These are phyloP conservation scores for Ailanthus altissimus DNA, from an alignment of 345 rosid genomes.

Conservation along the genomic window DNA sequence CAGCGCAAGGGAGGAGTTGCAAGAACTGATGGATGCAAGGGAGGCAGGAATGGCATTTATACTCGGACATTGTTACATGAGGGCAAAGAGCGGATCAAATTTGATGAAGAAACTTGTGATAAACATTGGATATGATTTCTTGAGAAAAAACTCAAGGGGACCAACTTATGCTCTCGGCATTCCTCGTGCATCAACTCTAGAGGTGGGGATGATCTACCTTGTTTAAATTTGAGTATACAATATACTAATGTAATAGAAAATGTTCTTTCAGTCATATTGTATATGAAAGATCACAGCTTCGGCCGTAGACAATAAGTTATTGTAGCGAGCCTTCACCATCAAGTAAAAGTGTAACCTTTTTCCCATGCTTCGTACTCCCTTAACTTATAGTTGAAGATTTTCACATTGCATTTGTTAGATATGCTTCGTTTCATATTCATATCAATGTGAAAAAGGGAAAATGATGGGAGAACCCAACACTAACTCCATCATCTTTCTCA, in stretches of 20 bases:
- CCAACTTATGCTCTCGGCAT: conserved; percentile 62
- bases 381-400: background rate
- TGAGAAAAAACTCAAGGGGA: conserved; percentile 87
- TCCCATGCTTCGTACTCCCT: background rate
- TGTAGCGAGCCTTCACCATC: background rate
- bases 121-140: conserved; percentile 81
- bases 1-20: conserved; percentile 60
- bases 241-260: conserved; percentile 3
- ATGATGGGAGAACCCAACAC: too few species aligned
- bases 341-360: background rate
- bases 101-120: conserved; percentile 75
- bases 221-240: conserved; percentile 44
- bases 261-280: conserved; percentile 18
- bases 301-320: background rate
- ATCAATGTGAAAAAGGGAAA: background rate
- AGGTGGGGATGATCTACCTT: conserved; percentile 90
- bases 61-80: conserved; percentile 82
- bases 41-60: conserved; percentile 94
- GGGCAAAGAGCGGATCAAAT: conserved; percentile 88
- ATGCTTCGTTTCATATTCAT: background rate
- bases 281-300: conserved; percentile 23
- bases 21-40: conserved; percentile 81
- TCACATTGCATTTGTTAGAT: background rate
- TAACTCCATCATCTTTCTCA: too few species aligned
- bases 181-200: conserved; percentile 87